Evolutionary conservation across 345 rosid species (phyloP), one percentile per base, ranked within the genome.

Genomic region (Pugionium dolabratum): DNA sequence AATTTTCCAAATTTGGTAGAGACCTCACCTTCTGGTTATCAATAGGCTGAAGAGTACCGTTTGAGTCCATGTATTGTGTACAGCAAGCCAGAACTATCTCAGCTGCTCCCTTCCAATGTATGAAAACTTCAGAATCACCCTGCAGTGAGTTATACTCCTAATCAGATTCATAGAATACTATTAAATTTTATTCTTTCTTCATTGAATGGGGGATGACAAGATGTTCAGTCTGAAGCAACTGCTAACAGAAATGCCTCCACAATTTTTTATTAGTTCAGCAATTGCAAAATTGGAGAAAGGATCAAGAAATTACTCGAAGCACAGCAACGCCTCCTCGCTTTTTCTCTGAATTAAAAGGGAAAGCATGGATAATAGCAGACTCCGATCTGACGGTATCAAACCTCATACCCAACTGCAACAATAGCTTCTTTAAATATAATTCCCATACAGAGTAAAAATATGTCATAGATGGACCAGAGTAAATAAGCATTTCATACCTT

Each of bases 101-200:
- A 28, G 99, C 98, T 45, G 99, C 99, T 69, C 99, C 99, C 75
- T 95, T 95, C 99, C 99, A 95, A 9, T 95, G 94, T 69, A 95
- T 73, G 72, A 75, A 81, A 63, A 91, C 95, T 73, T 82, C 85
- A 64, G 91, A 84, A 70, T 89, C 85, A 64, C 74, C 67, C 98
- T 87, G 86, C 72, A 61, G 36, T 46, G 41, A 53, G 33, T 74
- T 1, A 39, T n/a, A 45, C 26, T 2, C 55, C 9, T 52, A 10
- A 50, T 72, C 47, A 64, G 66, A 66, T 57, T 56, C 52, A 37
- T 36, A 6, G 29, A 32, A 25, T 27, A 44, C 18, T 46, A 18
- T 54, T 39, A 48, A 9, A 34, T 18, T 18, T 18, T 18, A 18
- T 40, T 36, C 39, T 67, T 45, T 66, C 31, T 41, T 46, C 71